Base-by-base conservation (phyloP, 2,329 filamentous ascomycete species). In the Trichoderma sp. region DNA sequence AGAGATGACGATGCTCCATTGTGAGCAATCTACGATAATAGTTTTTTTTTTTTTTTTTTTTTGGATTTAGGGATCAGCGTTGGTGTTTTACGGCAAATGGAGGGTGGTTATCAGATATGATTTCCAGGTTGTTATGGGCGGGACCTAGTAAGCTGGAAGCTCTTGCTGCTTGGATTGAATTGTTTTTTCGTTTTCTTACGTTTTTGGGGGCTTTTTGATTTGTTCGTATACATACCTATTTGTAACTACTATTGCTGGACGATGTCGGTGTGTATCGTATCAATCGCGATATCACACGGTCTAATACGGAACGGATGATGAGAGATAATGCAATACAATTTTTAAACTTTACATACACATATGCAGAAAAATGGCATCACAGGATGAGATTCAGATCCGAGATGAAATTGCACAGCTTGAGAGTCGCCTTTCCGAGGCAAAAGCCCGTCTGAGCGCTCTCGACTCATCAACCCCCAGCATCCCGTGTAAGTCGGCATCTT, bases 371-470 rank as follows among this genome's bases (percentile, higher is more conserved):
- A 69, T 69, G 71, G 67, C 67, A 37, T 58, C n/a, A 5, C 50
- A 58, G 19, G 71, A 71, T 13, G 75, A 80, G 32, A 71, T 79
- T 17, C 78, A 80, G 32, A 71, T 79, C n/a, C 78, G 83, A 69
- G 75, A 84, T 76, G 88, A 91, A 76, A 87, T 92, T 70, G 78
- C 79, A 8, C 81, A 84, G 22, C 80, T 92, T 12, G 87, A 92
- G 50, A 37, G 42, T 39, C 68, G 65, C 57, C 80, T 90, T 60
- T 80, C 76, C 12, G 76, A 75, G 19, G 82, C 82, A 53, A 82
- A 80, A 75, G 74, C 76, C 27, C 83, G 81, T 63, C 78, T 89
- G 68, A 79, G 74, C 34, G 71, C 64, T 67, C 32, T 67, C 10
- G 42, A 68, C 34, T 39, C 59, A 56, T 39, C 56, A 13, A 53